Conservation (phyloP, 2,329 filamentous ascomycete species). For the Penicillium hesseltinei region DNA sequence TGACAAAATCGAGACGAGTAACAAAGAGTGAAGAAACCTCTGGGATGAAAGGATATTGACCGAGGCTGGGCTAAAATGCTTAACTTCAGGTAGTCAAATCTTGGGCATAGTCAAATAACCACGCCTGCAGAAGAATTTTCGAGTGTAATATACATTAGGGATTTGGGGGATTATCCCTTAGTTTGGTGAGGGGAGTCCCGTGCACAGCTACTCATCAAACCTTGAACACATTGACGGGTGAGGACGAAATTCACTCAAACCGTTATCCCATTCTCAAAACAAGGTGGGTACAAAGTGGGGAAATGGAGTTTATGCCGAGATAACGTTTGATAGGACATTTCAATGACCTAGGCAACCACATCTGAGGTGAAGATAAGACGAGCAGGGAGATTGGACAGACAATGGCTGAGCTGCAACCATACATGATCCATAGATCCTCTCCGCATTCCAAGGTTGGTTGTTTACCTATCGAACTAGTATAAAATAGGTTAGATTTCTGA, state of each 20-base stretch:
- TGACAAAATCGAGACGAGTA: neutral
- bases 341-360: neutral
- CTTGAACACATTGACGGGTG: neutral
- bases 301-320: neutral
- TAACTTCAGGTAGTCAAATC: neutral
- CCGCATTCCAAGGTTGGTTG: neutral
- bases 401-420: neutral
- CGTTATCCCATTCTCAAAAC: neutral
- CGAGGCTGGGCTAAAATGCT: neutral
- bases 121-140: neutral
- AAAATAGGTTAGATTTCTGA: neutral
- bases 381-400: neutral
- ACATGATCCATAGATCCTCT: neutral
- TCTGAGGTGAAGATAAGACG: neutral
- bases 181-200: neutral
- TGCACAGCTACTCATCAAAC: neutral
- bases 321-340: neutral
- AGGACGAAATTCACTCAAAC: neutral
- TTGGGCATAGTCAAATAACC: neutral
- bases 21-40: accelerated
- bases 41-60: neutral
- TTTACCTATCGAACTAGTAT: neutral
- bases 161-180: neutral
- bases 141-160: neutral
- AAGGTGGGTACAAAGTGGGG: neutral